Evolutionary conservation across 371 early-diverging fungal species (phyloP), one percentile per base, ranked within the genome.

Genomic region (Syncephalastrum contaminatum): DNA sequence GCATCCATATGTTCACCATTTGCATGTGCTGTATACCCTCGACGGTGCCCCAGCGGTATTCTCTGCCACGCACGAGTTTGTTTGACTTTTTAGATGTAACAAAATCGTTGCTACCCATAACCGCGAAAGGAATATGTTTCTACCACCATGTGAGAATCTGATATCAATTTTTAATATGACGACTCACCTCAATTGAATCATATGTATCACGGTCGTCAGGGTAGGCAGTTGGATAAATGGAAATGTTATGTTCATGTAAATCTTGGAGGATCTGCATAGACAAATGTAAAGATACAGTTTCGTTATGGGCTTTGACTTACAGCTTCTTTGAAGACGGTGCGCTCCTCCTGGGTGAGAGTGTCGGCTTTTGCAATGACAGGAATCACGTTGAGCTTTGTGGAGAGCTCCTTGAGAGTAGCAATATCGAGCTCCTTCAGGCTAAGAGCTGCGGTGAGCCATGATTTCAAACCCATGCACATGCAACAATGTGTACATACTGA

Each of bases 21-120:
- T 59, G 60, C 56, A 67, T 30, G 36, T 12, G 10, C 36, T 30
- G 36, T 30, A 8, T 83, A 79, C 92, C 90, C 72, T 96, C 93
- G 15, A 96, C 94, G 40, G 92, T 74, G 41, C 99, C 99, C 99
- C 99, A 99, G n/a, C 93, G 92, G 77, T 97, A 98, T 67, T 88
- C 83, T 56, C 99, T 83, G 57, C 95, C 95, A 24, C 98, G 85
- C 12, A 93, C 88, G 10, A 30, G 36, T 8, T 10, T 36, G 79
- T 72, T 36, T 86, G 70, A 39, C 91, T 89, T 53, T 88, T 88
- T 5, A 36, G 53, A 30, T 88, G 66, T 40, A 3, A 91, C 80
- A 51, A 85, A 79, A 49, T 82, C 83, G 47, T 94, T 88, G 67
- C 89, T 87, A 22, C 98, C 98, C 61, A 99, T 87, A 4, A 98